Evolutionary conservation across 2,329 filamentous ascomycete species (phyloP), one percentile per base, ranked within the genome.

Genomic region (Alternaria sp.): DNA sequence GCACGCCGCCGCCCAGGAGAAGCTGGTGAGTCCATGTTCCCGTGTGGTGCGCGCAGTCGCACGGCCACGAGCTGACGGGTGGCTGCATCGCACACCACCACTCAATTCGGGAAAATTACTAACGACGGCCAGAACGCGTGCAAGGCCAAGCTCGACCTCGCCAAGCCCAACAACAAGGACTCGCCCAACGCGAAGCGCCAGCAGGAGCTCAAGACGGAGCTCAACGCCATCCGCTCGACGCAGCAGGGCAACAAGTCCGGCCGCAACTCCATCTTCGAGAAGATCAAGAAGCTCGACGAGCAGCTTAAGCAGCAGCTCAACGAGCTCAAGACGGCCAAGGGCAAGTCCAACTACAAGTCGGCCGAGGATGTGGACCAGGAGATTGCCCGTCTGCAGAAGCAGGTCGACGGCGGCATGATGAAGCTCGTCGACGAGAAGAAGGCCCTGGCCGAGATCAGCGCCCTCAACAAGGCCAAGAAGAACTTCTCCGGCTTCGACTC

Each of bases 391-490:
- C 89, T 97, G 58, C 92, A 97, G 71, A 90, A 90, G 82, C 88
- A 95, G 79, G 94, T 98, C 73, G 92, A 97, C 80, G 88, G 89
- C 37, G 95, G 95, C 69, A 91, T 88, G 79, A 94, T 99, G 91
- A 97, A 94, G 84, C 85, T 99, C 55, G 96, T 98, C 11, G 96
- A 99, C 74, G 96, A 98, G 88, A 96, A 93, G 87, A 98, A 97
- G 87, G 90, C 93, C 9, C 86, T 98, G 20, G 84, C 87, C 55
- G 93, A 97, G 75, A 90, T 97, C 73, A 92, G 91, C 53, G 90
- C 84, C 79, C 84, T 98, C 71, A 90, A 92, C 81, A 97, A 96
- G 86, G 88, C 92, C 76, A 92, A 92, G 84, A 98, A 97, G 89
- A 91, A 89, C 82, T 97, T 99, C 80, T 89, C 90, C 62, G 88